These are phyloP conservation scores for Cystobasidiopsis lactophilus DNA, from an alignment of 768 basidiomycete species.

Conservation along the genomic window DNA sequence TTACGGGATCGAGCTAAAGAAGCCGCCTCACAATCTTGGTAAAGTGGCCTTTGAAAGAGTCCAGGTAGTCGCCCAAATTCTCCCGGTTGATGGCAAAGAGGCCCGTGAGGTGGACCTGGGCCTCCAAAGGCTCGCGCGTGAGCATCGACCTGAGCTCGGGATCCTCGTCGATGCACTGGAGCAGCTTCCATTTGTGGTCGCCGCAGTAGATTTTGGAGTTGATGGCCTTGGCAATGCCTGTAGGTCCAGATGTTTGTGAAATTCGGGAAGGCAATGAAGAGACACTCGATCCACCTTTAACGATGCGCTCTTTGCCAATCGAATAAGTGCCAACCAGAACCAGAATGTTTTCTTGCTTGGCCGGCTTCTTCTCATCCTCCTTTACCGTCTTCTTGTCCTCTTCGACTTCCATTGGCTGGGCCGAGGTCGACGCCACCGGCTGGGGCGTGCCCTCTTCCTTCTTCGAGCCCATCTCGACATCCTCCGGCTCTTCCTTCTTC, in stretches of 20 bases:
- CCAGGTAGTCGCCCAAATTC: constrained; percentile 50
- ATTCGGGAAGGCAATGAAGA: no score
- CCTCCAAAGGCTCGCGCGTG: constrained; percentile 50
- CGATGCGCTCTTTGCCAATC: constrained; percentile 91
- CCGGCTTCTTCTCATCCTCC: constrained; percentile 5
- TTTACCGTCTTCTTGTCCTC: background rate
- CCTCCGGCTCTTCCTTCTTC: constrained; percentile 7
- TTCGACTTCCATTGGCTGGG: background rate
- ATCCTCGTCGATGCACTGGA: constrained; percentile 57
- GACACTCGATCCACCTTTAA: constrained; percentile 45
- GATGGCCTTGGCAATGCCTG: constrained; percentile 66
- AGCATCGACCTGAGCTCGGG: constrained; percentile 55
- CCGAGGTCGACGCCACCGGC: background rate
- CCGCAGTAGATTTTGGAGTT: constrained; percentile 75
- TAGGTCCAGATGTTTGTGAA: no score
- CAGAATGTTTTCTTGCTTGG: constrained; percentile 11
- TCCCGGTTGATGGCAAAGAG: constrained; percentile 51
- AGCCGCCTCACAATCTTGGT: constrained; percentile 25
- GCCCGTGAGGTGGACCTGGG: constrained; percentile 67
- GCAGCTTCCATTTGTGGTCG: constrained; percentile 51
- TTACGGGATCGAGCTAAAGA: background rate
- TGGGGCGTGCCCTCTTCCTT: background rate
- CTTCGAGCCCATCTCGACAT: constrained; percentile 4
- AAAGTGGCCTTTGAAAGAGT: constrained; percentile 48
- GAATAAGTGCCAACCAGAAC: constrained; percentile 50